Evolutionary conservation across 2,329 filamentous ascomycete genomes (phyloP), one percentile per base, ranked within the genome.

Genomic region (Orbilia oligospora): DNA sequence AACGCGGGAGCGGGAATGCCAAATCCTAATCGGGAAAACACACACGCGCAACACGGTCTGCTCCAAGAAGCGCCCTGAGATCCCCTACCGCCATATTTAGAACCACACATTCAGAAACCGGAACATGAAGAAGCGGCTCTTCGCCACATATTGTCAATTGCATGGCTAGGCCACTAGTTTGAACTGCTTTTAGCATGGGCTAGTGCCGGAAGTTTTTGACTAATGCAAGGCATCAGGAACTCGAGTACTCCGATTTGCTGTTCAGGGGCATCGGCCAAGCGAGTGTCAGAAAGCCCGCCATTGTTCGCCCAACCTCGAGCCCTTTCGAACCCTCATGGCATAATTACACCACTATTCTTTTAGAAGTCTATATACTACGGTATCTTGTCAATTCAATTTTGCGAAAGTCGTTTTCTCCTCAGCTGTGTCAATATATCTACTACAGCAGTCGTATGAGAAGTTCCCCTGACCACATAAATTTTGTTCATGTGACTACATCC

Each of bases 1-100:
- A 53, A 55, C 38, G 68, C 68, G 68, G 53, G 66, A 69, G 68
- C 68, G 44, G 61, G 61, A 61, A 44, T 53, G 41, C 49, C 56
- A 73, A 38, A 44, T 30, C 58, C 41, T 24, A 67, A 67, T 61
- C 20, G 10, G 61, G 70, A 73, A 73, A 51, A 27, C 49, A 61
- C 56, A 61, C 56, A 61, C 56, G 56, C 56, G 56, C 56, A 61
- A 61, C 56, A 24, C 56, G 22, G 24, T 61, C 22, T 44, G 56
- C 10, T 27, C 56, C 56, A 61, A 30, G 36, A 61, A 12, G 36
- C 56, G 36, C 56, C 36, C 33, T 20, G 12, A 36, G 56, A 41
- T 61, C 12, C 18, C 41, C 5, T 20, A 41, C 33, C 16, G 14
- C 55, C 24, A 33, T 33, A 33, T 20, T 36, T 58, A 20, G 56